phyloP scores from a whole-genome alignment of 208 protist species.

The Phytomonas francai region DNA sequence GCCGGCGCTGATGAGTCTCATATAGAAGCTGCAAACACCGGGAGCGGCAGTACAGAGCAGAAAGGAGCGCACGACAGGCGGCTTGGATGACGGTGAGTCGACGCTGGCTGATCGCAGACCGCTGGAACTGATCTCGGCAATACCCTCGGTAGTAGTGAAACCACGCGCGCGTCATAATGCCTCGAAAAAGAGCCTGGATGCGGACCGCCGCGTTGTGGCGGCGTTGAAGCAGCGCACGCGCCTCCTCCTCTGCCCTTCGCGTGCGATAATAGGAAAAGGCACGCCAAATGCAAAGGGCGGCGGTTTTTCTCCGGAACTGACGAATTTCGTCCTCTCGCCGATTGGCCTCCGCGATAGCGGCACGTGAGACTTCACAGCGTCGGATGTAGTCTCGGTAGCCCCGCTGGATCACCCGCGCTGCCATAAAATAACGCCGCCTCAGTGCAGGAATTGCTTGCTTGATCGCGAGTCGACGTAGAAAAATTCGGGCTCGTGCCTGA shows the following conservation, averaged over 20 bases:
- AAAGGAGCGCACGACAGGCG: slow-evolving; percentile 31
- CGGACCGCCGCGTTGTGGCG: slow-evolving; percentile 46
- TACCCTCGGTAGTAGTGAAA: slow-evolving; percentile 77
- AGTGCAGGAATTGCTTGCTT: slow-evolving; percentile 37
- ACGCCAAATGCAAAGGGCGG: slow-evolving; percentile 66
- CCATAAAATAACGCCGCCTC: slow-evolving; percentile 40
- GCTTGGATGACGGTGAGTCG: slow-evolving; percentile 56
- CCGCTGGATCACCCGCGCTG: slow-evolving; percentile 72
- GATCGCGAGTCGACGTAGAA: slow-evolving; percentile 59
- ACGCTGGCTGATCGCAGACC: slow-evolving; percentile 53
- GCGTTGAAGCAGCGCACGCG: slow-evolving; percentile 23
- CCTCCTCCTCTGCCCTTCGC: slow-evolving; percentile 31
- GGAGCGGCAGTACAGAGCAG: slow-evolving; percentile 13
- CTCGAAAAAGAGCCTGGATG: slow-evolving; percentile 75
- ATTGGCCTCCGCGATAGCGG: slow-evolving; percentile 48
- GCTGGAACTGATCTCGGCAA: slow-evolving; percentile 60
- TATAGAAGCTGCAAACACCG: slow-evolving; percentile 12
- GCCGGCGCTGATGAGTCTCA: slow-evolving; percentile 21
- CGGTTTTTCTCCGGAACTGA: slow-evolving; percentile 30
- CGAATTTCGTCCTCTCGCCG: slow-evolving; percentile 52
- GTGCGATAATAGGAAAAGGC: slow-evolving; percentile 43
- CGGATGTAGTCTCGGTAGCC: slow-evolving; percentile 51
- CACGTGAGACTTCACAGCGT: slow-evolving; percentile 29
- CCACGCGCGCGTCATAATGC: slow-evolving; percentile 76
- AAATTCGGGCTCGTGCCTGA: slow-evolving; percentile 62